Base-by-base conservation (phyloP, 129 eudicot genomes). In the Artemisia tridentata region DNA sequence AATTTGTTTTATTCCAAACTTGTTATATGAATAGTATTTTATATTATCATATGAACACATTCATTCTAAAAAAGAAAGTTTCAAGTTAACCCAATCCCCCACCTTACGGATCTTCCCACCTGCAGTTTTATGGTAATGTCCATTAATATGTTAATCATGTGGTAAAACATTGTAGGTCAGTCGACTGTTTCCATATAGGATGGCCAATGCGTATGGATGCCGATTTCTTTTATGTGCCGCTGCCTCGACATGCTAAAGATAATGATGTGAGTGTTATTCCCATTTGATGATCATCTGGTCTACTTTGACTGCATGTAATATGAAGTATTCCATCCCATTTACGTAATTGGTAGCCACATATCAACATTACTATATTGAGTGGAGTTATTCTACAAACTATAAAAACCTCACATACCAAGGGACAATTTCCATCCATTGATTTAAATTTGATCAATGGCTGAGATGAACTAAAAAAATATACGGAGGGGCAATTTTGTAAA, bases 171-270 rank as follows among this genome's bases (percentile, higher is more conserved):
- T 84, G 84, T 72, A 91, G 98, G 98, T 91, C 98, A 43, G 80
- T 88, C 29, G 88, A 88, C 71, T 91, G 96, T 77, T 91, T 91
- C 76, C 91, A 91, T 38, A 63, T 91, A 54, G 96, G 98, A 17
- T 91, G 98, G 98, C 98, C 98, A 53, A 85, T 91, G 96, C 98
- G 98, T 71, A 81, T 83, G 58, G 96, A 91, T 80, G 95, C 98
- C 71, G 95, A 91, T 81, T 91, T 91, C 86, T 91, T 91, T 82
- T 76, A 79, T 46, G 75, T 79, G 16, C 84, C 7, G 38, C 7
- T 0, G 7, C 6, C 88, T 68, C 56, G 58, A 14, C 81, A 75
- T 50, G 60, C 27, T 52, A 72, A 57, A 41, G 83, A 79, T 34
- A 67, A 69, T 49, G 86, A 72, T 49, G 96, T 88, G 75, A 43